Evolutionary conservation across 2,329 filamentous ascomycete genomes (phyloP), one percentile per base, ranked within the genome.

Genomic region (Neurospora sp.): DNA sequence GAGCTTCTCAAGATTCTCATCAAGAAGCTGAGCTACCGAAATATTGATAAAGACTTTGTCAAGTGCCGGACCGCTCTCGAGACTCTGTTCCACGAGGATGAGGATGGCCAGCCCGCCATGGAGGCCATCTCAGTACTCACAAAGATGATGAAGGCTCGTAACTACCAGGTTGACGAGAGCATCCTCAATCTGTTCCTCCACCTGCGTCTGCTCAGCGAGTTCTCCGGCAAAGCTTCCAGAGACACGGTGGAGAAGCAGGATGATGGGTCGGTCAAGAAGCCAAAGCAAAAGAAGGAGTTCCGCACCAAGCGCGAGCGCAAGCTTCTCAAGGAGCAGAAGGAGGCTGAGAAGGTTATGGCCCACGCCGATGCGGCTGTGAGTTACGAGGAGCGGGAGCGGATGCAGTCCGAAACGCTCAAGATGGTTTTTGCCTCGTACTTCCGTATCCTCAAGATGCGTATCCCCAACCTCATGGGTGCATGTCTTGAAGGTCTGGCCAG

Each of bases 371-470:
- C 96, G 2, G 85, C 92, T 4, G 95, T 98, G 72, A 92, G 90
- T 74, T 92, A 97, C 77, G 95, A 99, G 79, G 93, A 97, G 80
- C 89, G 93, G 68, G 96, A 98, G 77, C 89, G 91, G 75, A 96
- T 97, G 86, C 96, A 99, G 80, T 91, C 93, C 5, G 96, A 99
- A 80, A 97, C 94, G 1, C 82, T 99, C 68, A 99, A 98, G 82
- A 86, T 97, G 71, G 96, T 99, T 11, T 99, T 99, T 78, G 92
- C 92, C 17, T 91, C 90, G 2, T 99, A 99, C 82, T 98, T 99
- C 81, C 91, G 94, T 68, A 95, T 98, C 69, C 83, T 99, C 62
- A 98, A 98, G 82, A 85, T 89, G 69, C 89, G 93, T 36, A 86
- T 89, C 33, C 90, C 93, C 15, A 89, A 91, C 74, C 87, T 99